A percentile compares a stretch with the other conserved stretches of the same genome.
These are phyloP conservation scores for Infundibulicybe gibba DNA, from an alignment of 768 basidiomycete genomes.

Conservation along the genomic window DNA sequence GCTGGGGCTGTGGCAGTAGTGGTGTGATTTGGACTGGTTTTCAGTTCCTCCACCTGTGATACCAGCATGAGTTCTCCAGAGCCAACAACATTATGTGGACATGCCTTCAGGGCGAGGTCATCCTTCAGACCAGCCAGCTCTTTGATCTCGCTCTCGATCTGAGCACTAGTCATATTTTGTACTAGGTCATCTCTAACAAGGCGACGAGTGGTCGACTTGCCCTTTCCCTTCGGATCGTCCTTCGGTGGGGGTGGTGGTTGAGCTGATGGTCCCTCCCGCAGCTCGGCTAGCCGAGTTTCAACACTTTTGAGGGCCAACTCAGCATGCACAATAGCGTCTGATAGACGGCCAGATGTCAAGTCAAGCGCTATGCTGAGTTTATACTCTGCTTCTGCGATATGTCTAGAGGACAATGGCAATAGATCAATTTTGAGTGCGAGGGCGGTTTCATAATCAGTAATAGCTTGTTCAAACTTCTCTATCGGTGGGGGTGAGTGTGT, in stretches of 20 bases:
- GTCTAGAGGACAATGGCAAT: conserved; percentile 84
- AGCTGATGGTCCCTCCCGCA: conserved; percentile 43
- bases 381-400: conserved; percentile 92
- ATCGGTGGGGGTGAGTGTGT: conserved; percentile 5
- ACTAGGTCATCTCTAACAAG: conserved; percentile 53
- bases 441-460: conserved; percentile 79
- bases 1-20: conserved; percentile 57
- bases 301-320: conserved; percentile 80
- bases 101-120: conserved; percentile 83
- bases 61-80: neutral
- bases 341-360: conserved; percentile 78
- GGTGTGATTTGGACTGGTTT: conserved; percentile 67
- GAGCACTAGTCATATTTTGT: conserved; percentile 64
- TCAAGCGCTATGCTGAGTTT: conserved; percentile 93
- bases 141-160: conserved; percentile 75
- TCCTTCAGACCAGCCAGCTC: conserved; percentile 73
- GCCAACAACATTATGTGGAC: neutral
- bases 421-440: conserved; percentile 69
- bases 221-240: conserved; percentile 62
- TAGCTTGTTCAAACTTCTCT: conserved; percentile 98
- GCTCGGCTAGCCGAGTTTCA: conserved; percentile 59
- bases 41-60: conserved; percentile 88
- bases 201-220: conserved; percentile 50
- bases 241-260: conserved; percentile 29
- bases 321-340: conserved; percentile 79